Conservation (phyloP, 371 early-diverging fungal genomes). For the Conidiobolus incongruus region DNA sequence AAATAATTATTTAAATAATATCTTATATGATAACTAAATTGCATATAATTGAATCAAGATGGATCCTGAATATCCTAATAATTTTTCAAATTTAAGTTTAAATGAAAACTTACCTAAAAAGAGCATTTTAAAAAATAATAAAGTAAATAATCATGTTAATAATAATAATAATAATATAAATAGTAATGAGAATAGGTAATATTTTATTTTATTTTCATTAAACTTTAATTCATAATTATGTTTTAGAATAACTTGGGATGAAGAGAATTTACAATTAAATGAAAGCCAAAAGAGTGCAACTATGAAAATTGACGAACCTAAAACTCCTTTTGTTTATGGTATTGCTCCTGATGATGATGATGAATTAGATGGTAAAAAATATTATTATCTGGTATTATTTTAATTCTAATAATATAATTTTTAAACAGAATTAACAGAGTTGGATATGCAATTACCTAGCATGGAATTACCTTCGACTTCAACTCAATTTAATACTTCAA, state of each 20-base stretch:
- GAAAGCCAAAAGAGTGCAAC: slow-evolving; percentile 77
- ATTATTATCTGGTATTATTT: background rate
- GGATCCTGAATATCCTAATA: too few species aligned
- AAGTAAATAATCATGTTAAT: too few species aligned
- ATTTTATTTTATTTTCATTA: too few species aligned
- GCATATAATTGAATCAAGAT: too few species aligned
- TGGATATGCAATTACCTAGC: background rate
- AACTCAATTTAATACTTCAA: background rate
- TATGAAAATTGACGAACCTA: slow-evolving; percentile 95
- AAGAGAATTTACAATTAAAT: slow-evolving; percentile 71
- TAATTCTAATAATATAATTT: background rate
- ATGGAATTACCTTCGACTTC: background rate
- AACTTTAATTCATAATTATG: too few species aligned
- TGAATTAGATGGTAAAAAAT: background rate
- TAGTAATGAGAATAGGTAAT: too few species aligned
- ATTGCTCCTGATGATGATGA: slow-evolving; percentile 2
- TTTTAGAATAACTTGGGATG: slow-evolving; percentile 73
- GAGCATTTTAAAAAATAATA: too few species aligned
- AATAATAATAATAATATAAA: too few species aligned
- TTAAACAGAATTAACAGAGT: slow-evolving; percentile 2
- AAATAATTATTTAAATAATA: too few species aligned
- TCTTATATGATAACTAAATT: too few species aligned
- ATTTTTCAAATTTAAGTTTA: too few species aligned
- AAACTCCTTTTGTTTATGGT: slow-evolving; percentile 66
- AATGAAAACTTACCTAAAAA: too few species aligned